phyloP scores from a whole-genome alignment of 2,329 filamentous ascomycete species.

The Aspergillus jensenii region DNA sequence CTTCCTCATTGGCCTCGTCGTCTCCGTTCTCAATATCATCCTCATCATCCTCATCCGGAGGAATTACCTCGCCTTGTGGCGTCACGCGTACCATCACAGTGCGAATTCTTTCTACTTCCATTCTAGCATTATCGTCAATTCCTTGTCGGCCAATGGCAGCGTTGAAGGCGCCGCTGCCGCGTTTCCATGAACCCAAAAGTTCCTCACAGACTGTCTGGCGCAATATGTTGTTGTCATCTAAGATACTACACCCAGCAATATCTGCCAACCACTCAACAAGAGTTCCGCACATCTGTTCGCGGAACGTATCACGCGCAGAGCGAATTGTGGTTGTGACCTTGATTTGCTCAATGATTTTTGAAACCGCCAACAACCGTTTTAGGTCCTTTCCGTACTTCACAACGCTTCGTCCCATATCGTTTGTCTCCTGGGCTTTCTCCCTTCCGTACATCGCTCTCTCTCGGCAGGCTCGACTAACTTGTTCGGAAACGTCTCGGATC shows the following conservation, averaged over 20 bases:
- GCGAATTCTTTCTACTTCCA: conserved; percentile 50
- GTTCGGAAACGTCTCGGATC: conserved; percentile 82
- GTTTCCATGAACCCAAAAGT: conserved; percentile 80
- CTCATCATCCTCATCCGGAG: conserved; percentile 48
- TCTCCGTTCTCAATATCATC: conserved; percentile 37
- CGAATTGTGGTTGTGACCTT: conserved; percentile 94
- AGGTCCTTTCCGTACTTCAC: conserved; percentile 75
- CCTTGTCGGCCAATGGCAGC: conserved; percentile 73
- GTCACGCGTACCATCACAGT: conserved; percentile 42
- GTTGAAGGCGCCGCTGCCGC: conserved; percentile 81
- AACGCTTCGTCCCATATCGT: conserved; percentile 83
- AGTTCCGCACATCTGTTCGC: conserved; percentile 97
- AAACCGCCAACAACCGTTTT: conserved; percentile 70
- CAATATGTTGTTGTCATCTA: conserved; percentile 74
- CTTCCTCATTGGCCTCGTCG: conserved; percentile 44
- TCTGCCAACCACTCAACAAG: conserved; percentile 96
- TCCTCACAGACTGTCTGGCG: conserved; percentile 86
- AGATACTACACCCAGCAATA: conserved; percentile 84
- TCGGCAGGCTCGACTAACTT: conserved; percentile 85
- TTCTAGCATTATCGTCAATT: conserved; percentile 75
- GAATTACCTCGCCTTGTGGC: conserved; percentile 44
- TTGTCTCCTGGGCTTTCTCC: conserved; percentile 79
- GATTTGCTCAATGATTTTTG: conserved; percentile 88
- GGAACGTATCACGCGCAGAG: conserved; percentile 89
- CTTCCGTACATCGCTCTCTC: conserved; percentile 68